Evolutionary conservation across 1,284 basidiomycete genomes (phyloP).

Genomic region (Rhodotorula sp.): DNA sequence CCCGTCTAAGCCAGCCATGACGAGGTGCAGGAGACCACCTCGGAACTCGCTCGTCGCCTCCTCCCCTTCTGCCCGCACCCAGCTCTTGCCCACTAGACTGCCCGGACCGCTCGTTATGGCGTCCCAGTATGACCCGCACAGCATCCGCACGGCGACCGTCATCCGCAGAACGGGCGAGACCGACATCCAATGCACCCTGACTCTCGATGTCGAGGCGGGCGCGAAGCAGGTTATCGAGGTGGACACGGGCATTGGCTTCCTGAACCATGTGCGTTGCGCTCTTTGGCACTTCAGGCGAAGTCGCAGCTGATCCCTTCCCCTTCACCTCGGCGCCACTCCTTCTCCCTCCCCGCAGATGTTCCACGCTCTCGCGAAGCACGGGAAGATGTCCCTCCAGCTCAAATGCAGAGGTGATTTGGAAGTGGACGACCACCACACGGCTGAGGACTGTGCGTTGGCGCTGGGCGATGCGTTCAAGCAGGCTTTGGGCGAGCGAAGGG

Average conservation of each 20-base stretch:
- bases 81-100: too few species aligned
- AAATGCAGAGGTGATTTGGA: slow-evolving; percentile 92
- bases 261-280: slow-evolving; percentile 74
- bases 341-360: slow-evolving; percentile 67
- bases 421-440: slow-evolving; percentile 99
- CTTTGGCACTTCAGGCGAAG: slow-evolving; percentile 3
- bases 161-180: slow-evolving; percentile 92
- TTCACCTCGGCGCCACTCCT: not conserved
- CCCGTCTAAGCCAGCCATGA: too few species aligned
- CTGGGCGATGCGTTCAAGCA: slow-evolving; percentile 75
- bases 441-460: slow-evolving; percentile 65
- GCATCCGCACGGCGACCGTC: slow-evolving; percentile 62
- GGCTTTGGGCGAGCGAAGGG: slow-evolving; percentile 89
- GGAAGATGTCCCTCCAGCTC: slow-evolving; percentile 76
- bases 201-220: slow-evolving; percentile 76
- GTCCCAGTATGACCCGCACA: slow-evolving; percentile 14
- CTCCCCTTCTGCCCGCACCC: too few species aligned
- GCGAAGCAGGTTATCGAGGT: slow-evolving; percentile 75
- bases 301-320: slow-evolving; percentile 17
- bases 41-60: too few species aligned
- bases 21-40: too few species aligned
- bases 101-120: not conserved
- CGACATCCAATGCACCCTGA: slow-evolving; percentile 73
- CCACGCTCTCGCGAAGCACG: slow-evolving; percentile 88
- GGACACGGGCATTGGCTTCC: slow-evolving; percentile 93